A percentile compares a stretch with the other conserved stretches of the same genome.
phyloP scores from a whole-genome alignment of 2,329 filamentous ascomycete genomes.

The Thielaviopsis ethacetica region DNA sequence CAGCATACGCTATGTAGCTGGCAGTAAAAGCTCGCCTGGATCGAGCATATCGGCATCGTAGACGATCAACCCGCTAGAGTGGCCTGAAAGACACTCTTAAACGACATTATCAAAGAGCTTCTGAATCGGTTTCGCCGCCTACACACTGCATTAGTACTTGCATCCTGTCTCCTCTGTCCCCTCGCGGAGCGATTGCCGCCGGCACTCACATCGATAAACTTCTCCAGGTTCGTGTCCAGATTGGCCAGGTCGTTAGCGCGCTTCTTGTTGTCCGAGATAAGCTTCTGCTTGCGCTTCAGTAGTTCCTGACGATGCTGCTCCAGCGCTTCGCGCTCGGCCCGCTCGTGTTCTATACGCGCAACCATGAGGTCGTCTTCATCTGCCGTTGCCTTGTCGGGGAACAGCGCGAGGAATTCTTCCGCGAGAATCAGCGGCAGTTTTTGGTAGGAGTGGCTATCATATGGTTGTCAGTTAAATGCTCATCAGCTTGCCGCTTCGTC shows the following conservation, averaged over 20 bases:
- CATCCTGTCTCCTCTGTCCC: too few relatives aligned
- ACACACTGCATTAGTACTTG: constrained; percentile 12
- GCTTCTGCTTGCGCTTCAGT: constrained; percentile 47
- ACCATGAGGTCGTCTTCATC: constrained; percentile 75
- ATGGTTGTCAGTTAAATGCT: neutral
- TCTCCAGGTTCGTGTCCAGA: constrained; percentile 81
- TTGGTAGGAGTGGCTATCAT: constrained; percentile 65
- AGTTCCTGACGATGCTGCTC: constrained; percentile 72
- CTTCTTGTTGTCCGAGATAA: constrained; percentile 64
- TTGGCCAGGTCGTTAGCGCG: constrained; percentile 85
- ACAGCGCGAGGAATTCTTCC: constrained; percentile 61
- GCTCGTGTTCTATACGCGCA: constrained; percentile 80
- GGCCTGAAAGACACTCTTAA: constrained; percentile 17
- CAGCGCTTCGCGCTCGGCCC: constrained; percentile 64
- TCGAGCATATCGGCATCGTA: neutral
- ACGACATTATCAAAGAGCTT: constrained; percentile 65
- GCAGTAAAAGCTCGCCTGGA: neutral
- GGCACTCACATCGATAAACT: constrained; percentile 66
- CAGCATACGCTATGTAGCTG: neutral
- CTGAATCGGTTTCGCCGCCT: constrained; percentile 80
- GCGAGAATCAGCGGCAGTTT: constrained; percentile 70
- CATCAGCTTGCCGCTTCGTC: neutral
- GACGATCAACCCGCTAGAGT: neutral
- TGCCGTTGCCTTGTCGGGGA: constrained; percentile 56
- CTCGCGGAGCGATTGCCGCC: constrained; percentile 18